A percentile compares a stretch with the other conserved stretches of the same genome.
Evolutionary conservation across 495 filamentous ascomycete species (phyloP).

Genomic region (Trichoderma orchidacearum): DNA sequence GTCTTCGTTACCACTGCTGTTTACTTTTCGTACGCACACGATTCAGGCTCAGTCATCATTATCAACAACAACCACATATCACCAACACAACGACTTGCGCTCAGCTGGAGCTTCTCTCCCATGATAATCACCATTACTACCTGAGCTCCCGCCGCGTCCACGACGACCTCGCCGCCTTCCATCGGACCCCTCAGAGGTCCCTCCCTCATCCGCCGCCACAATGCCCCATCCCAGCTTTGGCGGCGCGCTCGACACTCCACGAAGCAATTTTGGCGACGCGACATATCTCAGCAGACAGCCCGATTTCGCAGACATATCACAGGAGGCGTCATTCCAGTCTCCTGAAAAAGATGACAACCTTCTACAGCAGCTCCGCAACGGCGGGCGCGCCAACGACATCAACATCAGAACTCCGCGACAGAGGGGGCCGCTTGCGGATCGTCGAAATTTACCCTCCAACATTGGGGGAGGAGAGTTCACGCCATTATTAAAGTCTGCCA

Average conservation of each 20-base stretch:
- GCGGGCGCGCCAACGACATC: slow-evolving; percentile 30
- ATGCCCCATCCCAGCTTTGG: slow-evolving; percentile 33
- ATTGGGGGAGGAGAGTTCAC: slow-evolving; percentile 73
- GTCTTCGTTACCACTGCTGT: background rate
- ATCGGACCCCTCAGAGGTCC: background rate
- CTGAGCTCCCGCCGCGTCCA: background rate
- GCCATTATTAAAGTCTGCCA: slow-evolving; percentile 80
- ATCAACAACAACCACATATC: background rate
- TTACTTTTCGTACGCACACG: background rate
- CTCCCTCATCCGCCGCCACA: background rate
- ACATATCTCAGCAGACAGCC: slow-evolving; percentile 58
- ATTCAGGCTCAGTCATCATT: background rate
- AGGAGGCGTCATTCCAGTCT: slow-evolving; percentile 73
- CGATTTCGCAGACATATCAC: slow-evolving; percentile 58
- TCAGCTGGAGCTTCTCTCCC: background rate
- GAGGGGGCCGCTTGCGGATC: slow-evolving; percentile 47
- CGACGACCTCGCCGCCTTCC: background rate
- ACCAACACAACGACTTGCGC: background rate
- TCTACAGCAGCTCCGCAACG: slow-evolving; percentile 51
- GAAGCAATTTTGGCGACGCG: slow-evolving; percentile 65
- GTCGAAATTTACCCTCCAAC: slow-evolving; percentile 48
- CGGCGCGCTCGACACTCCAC: slow-evolving; percentile 61
- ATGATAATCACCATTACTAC: background rate
- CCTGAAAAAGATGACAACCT: slow-evolving; percentile 69
- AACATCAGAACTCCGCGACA: slow-evolving; percentile 58